These are phyloP conservation scores for Plasmodium reichenowi DNA, from an alignment of 169 alveolate species.

Conservation along the genomic window DNA sequence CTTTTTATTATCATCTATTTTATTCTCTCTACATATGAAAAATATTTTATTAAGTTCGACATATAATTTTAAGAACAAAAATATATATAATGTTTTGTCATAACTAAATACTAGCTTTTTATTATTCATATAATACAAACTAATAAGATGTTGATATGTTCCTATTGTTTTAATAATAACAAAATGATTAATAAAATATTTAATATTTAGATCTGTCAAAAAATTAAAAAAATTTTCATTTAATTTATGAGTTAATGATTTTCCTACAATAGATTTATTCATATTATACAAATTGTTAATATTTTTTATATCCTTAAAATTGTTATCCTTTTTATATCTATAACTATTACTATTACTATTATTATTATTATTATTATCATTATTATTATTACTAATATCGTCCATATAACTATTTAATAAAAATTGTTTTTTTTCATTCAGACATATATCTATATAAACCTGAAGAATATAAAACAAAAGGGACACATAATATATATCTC, in stretches of 20 bases:
- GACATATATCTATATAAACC: constrained; percentile 16
- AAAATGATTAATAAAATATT: constrained; percentile 61
- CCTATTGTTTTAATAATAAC: constrained; percentile 47
- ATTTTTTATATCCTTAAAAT: too few relatives aligned
- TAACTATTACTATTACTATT: background rate
- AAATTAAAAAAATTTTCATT: constrained; percentile 31
- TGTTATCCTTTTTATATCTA: too few relatives aligned
- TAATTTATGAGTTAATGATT: background rate
- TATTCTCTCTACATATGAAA: constrained; percentile 7
- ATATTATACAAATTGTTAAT: too few relatives aligned
- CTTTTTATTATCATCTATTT: background rate
- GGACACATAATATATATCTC: constrained; percentile 30
- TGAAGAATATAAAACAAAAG: constrained; percentile 31
- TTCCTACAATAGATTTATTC: too few relatives aligned
- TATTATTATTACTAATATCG: constrained; percentile 7
- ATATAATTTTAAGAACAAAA: constrained; percentile 40
- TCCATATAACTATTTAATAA: constrained; percentile 10
- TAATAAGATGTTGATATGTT: constrained; percentile 40
- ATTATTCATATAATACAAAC: constrained; percentile 20
- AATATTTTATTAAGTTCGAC: constrained; percentile 67
- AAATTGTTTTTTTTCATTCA: constrained; percentile 28
- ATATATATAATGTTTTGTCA: constrained; percentile 1
- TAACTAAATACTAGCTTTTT: background rate
- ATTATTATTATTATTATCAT: background rate
- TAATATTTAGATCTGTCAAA: constrained; percentile 47